Conservation (phyloP, 306 rosid genomes). For the Cucurbita moschata region DNA sequence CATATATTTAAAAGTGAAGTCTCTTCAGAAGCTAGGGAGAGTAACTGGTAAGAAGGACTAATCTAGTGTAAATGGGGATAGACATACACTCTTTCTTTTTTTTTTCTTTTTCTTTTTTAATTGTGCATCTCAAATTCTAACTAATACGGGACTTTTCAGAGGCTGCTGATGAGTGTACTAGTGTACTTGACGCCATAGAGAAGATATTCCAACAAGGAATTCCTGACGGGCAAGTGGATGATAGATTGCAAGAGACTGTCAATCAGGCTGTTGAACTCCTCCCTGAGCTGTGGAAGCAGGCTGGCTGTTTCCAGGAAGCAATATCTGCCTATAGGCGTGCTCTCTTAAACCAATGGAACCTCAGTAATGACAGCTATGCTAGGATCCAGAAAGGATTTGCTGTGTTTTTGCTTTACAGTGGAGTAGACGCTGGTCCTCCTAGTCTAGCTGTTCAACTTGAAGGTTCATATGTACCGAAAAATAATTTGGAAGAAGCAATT, state of each 20-base stretch:
- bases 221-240: constrained; percentile 68
- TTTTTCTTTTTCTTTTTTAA: background rate
- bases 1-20: constrained; percentile 83
- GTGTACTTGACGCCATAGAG: constrained; percentile 76
- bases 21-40: constrained; percentile 75
- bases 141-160: constrained; percentile 38
- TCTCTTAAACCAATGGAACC: constrained; percentile 87
- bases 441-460: constrained; percentile 72
- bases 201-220: constrained; percentile 66
- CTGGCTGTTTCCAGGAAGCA: constrained; percentile 52
- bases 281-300: constrained; percentile 84
- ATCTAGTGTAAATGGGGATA: background rate
- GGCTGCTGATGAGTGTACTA: constrained; percentile 73
- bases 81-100: background rate
- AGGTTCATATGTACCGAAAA: constrained; percentile 71
- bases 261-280: constrained; percentile 87
- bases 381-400: constrained; percentile 84
- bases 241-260: constrained; percentile 69
- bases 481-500: constrained; percentile 87
- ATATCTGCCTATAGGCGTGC: constrained; percentile 71
- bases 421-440: constrained; percentile 84
- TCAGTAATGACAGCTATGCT: constrained; percentile 56
- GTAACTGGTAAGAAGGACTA: constrained; percentile 32
- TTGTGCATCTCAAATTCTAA: constrained; percentile 4
- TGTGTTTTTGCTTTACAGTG: constrained; percentile 63